phyloP scores from a whole-genome alignment of 768 basidiomycete genomes.

The Ramaria sp. region DNA sequence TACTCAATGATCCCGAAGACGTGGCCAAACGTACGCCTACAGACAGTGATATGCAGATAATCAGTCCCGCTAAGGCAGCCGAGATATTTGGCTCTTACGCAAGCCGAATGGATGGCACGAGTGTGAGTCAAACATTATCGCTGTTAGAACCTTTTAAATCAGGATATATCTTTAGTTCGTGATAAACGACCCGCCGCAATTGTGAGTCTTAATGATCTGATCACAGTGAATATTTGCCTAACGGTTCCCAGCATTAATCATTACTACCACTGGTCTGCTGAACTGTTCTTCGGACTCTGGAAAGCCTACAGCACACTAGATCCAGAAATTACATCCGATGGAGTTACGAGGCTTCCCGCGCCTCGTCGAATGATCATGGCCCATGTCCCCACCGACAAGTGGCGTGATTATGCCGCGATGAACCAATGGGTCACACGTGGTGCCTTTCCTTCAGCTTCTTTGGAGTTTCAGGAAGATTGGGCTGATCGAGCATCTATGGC shows the following conservation, averaged over 20 bases:
- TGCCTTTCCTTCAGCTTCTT: conserved; percentile 67
- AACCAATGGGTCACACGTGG: conserved; percentile 79
- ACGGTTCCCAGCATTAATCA: conserved; percentile 56
- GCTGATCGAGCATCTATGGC: conserved; percentile 62
- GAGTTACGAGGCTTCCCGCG: conserved; percentile 62
- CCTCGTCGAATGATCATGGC: conserved; percentile 69
- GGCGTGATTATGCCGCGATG: conserved; percentile 89
- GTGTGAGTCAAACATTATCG: conserved; percentile 39
- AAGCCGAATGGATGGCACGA: conserved; percentile 56
- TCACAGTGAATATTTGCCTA: conserved; percentile 2
- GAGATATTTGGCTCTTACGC: conserved; percentile 64
- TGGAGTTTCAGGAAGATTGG: conserved; percentile 82
- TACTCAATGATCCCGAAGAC: conserved; percentile 47
- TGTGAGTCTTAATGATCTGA: conserved; percentile 32
- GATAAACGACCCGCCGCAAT: conserved; percentile 80
- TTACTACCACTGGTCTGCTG: conserved; percentile 91
- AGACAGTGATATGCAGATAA: conserved; percentile 68
- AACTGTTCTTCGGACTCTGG: conserved; percentile 90
- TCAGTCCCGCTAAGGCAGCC: conserved; percentile 57
- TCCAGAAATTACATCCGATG: conserved; percentile 49
- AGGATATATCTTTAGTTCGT: conserved; percentile 41
- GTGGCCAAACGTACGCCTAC: conserved; percentile 56
- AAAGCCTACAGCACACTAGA: conserved; percentile 80
- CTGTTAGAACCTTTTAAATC: background rate
- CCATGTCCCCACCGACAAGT: conserved; percentile 62